phyloP scores from a whole-genome alignment of 129 eudicot genomes.

The Chrysanthemum lavandulifolium region DNA sequence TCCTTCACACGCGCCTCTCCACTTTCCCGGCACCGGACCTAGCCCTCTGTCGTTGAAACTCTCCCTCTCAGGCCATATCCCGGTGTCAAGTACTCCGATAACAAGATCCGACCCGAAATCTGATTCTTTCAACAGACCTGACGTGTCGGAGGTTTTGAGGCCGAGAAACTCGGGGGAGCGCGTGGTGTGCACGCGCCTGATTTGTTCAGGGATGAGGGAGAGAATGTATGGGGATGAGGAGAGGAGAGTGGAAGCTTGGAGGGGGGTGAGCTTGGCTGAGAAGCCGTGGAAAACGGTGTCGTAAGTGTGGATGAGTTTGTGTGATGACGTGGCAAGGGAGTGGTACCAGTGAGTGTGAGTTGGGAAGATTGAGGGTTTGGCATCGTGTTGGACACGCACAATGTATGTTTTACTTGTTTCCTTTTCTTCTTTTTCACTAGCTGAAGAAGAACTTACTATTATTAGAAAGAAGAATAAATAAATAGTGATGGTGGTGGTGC shows the following conservation, averaged over 20 bases:
- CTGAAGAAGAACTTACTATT: not conserved
- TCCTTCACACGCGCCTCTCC: constrained; percentile 46
- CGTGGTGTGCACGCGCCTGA: constrained; percentile 72
- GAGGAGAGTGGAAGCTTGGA: constrained; percentile 49
- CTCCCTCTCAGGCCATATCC: constrained; percentile 87
- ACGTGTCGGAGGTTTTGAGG: constrained; percentile 46
- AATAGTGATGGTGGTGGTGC: not conserved
- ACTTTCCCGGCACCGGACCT: constrained; percentile 64
- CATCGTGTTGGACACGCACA: constrained; percentile 57
- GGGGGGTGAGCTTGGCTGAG: constrained; percentile 56
- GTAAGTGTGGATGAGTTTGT: constrained; percentile 61
- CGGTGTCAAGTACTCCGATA: constrained; percentile 83
- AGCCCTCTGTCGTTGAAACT: constrained; percentile 70
- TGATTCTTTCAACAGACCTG: constrained; percentile 64
- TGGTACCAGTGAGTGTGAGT: constrained; percentile 87
- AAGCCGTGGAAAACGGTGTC: constrained; percentile 83
- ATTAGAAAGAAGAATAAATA: not conserved
- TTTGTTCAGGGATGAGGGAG: constrained; percentile 77
- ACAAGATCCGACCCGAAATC: constrained; percentile 94
- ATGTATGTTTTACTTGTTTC: constrained; percentile 41
- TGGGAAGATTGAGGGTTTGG: constrained; percentile 79
- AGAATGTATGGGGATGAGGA: constrained; percentile 30
- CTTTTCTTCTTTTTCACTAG: too few species aligned
- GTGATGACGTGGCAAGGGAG: constrained; percentile 47
- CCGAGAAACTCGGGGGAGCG: constrained; percentile 89